Percentiles rank a stretch among this genome's conserved stretches.
Evolutionary conservation across 2,329 filamentous ascomycete genomes (phyloP).

Genomic region (Diaporthe nobilis): DNA sequence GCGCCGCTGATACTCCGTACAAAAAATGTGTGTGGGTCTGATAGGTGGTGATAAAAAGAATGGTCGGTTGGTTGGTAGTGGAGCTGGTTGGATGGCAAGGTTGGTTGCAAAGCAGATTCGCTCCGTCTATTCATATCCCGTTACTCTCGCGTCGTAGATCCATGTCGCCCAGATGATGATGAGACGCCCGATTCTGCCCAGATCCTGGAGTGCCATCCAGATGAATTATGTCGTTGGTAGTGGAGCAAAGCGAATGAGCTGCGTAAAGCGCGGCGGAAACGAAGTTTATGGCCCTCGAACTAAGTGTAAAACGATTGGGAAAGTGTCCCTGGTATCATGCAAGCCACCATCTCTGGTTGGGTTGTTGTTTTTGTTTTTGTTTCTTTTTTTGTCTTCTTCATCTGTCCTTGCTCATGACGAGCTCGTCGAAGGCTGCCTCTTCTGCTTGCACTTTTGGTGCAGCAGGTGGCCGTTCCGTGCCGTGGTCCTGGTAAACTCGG

Average conservation of each 20-base stretch:
- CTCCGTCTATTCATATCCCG: constrained; percentile 34
- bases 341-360: constrained; percentile 31
- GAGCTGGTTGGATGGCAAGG: constrained; percentile 10
- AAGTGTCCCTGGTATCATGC: constrained; percentile 41
- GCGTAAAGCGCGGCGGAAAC: constrained; percentile 22
- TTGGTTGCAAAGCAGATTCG: constrained; percentile 24
- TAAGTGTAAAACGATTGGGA: constrained; percentile 32
- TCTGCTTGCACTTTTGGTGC: constrained; percentile 89
- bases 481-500: constrained; percentile 90
- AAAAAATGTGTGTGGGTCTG: constrained; percentile 10
- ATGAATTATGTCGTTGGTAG: constrained; percentile 30
- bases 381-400: neutral
- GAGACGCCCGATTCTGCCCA: constrained; percentile 27
- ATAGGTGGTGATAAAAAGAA: neutral
- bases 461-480: constrained; percentile 88
- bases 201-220: constrained; percentile 21
- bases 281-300: constrained; percentile 21
- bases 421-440: constrained; percentile 66
- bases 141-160: constrained; percentile 30
- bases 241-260: constrained; percentile 25
- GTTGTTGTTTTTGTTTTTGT: constrained; percentile 5
- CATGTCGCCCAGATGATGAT: constrained; percentile 22
- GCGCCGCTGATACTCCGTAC: constrained; percentile 31
- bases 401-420: constrained; percentile 39
- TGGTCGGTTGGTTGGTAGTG: constrained; percentile 24